Base-by-base conservation (phyloP, 257 asterid genomes). In the Perilla frutescens region DNA sequence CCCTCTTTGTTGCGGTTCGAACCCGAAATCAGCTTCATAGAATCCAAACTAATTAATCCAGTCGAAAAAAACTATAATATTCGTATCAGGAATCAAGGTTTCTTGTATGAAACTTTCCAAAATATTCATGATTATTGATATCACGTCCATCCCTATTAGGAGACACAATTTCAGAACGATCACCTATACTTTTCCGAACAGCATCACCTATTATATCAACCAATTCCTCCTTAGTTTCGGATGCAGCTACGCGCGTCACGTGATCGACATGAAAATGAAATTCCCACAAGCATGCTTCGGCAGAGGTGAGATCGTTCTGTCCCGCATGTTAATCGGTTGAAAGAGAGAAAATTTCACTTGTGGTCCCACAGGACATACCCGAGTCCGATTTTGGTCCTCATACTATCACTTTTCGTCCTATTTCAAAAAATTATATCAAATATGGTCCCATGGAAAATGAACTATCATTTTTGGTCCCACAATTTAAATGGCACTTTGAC, bases 321-420 rank as follows among this genome's bases (percentile, higher is more conserved):
- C 70, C 14, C 83, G 31, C 11, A 81, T 63, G 69, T 78, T 75
- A 2, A 78, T 68, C 2, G 80, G 60, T 10, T 74, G 77, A 4
- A 8, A 1, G 3, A 79, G 4, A 67, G 20, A 1, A 70, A 50
- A 41, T 37, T 43, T n/a, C n/a, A n/a, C n/a, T n/a, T n/a, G n/a
- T n/a, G n/a, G n/a, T n/a, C n/a, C n/a, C n/a, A n/a, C n/a, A n/a
- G n/a, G n/a, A n/a, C n/a, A n/a, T n/a, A n/a, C n/a, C n/a, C n/a
- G n/a, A n/a, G n/a, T n/a, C n/a, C n/a, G n/a, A n/a, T n/a, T n/a
- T n/a, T n/a, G n/a, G n/a, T n/a, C n/a, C n/a, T n/a, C n/a, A n/a
- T n/a, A n/a, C n/a, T n/a, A n/a, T n/a, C n/a, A n/a, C n/a, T n/a
- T n/a, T n/a, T n/a, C n/a, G n/a, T n/a, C n/a, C n/a, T n/a, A n/a